Evolutionary conservation across 805 yeast species (phyloP), one percentile per base, ranked within the genome.

Genomic region (Blastobotrys muscicola): DNA sequence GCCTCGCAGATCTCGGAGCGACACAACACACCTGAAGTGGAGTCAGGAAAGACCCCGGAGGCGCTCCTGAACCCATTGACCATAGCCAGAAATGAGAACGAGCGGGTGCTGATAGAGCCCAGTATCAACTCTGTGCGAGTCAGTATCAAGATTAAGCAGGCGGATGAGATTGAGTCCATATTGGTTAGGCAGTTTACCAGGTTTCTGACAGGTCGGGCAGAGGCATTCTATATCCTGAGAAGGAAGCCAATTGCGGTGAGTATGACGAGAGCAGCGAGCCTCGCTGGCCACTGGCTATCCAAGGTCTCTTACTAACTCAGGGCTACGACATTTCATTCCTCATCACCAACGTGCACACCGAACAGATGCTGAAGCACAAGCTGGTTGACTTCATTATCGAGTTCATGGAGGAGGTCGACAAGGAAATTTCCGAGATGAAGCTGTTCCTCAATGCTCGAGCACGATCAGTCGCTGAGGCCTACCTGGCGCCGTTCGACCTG

Each of bases 341-440:
- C 59, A 77, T 92, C 54, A 90, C 97, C 36, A 92, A 90, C 66
- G 80, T 80, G 66, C 98, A 92, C 65, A 87, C 96, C 8, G 96
- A 90, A 64, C 82, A 82, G 52, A 86, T 92, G 95, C 75, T 89
- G 67, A 90, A 92, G 68, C 89, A 82, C 56, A 92, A 92, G 66
- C 74, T 92, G 55, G 95, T 92, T 36, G 98, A 92, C 64, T 92
- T 92, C 64, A 89, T 92, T 54, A 86, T 92, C 54, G 97, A 92
- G 68, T 92, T 92, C 64, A 89, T 92, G 97, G 97, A 92, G 65
- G 98, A 89, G 59, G 98, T 92, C 13, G 98, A 92, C 65, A 90
- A 87, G 69, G 98, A 92, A 65, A 92, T 92, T 59, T 85, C 96
- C 65, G 98, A 92, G 63, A 92, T 92, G 94, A 92, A 92, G 67